A percentile compares a stretch with the other conserved stretches of the same genome.
Evolutionary conservation across 2,329 filamentous ascomycete species (phyloP).

Genomic region (Fusarium burgessii): DNA sequence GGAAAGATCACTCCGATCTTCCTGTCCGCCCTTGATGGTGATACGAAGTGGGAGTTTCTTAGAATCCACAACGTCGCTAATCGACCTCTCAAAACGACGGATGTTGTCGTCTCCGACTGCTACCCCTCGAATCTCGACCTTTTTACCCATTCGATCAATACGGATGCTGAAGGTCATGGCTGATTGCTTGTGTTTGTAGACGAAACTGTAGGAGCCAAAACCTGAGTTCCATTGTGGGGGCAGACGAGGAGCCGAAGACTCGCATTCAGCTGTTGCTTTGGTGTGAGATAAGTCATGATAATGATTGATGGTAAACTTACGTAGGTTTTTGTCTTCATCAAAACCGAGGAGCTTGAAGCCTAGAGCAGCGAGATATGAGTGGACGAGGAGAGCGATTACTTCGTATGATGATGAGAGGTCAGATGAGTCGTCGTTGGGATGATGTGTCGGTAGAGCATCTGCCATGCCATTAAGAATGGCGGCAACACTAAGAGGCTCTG

Average conservation of each 20-base stretch:
- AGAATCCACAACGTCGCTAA: constrained; percentile 78
- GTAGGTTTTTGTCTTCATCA: constrained; percentile 81
- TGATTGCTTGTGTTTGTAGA: constrained; percentile 88
- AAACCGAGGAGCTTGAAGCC: constrained; percentile 86
- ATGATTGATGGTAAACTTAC: constrained; percentile 57
- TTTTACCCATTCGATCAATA: constrained; percentile 82
- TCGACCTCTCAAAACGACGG: constrained; percentile 77
- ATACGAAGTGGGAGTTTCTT: constrained; percentile 68
- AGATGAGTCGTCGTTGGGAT: constrained; percentile 65
- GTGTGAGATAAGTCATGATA: constrained; percentile 18
- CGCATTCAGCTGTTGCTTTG: constrained; percentile 57
- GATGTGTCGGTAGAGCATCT: constrained; percentile 68
- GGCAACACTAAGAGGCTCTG: constrained; percentile 45
- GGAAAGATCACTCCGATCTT: constrained; percentile 63
- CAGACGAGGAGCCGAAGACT: constrained; percentile 70
- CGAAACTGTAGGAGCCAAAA: constrained; percentile 79
- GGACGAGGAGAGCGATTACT: constrained; percentile 83
- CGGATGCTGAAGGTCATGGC: constrained; percentile 87
- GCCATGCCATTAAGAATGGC: constrained; percentile 68
- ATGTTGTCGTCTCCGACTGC: constrained; percentile 85
- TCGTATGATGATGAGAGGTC: constrained; percentile 80
- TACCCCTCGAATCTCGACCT: constrained; percentile 85
- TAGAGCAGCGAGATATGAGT: constrained; percentile 84
- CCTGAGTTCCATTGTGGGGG: constrained; percentile 84
- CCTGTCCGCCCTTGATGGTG: constrained; percentile 56